Evolutionary conservation across 352 stramenopile species (phyloP).

Genomic region (Lagenidium sp.): DNA sequence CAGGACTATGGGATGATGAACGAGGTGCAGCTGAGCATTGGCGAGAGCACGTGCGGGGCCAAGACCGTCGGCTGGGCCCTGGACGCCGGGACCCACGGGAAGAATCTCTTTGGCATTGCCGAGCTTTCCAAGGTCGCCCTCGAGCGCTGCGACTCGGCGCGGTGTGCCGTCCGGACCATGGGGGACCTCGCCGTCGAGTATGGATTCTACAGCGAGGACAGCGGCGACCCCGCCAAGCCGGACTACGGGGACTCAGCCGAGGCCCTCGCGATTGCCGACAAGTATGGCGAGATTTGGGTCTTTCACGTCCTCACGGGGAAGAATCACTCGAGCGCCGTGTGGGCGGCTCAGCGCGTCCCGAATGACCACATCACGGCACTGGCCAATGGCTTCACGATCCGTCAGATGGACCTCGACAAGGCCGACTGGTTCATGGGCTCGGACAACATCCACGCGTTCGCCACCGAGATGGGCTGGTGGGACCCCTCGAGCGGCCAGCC

Average conservation of each 20-base stretch:
- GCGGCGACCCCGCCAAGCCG: slow-evolving; percentile 41
- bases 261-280: slow-evolving; percentile 81
- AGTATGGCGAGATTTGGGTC: slow-evolving; percentile 86
- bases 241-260: slow-evolving; percentile 74
- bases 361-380: slow-evolving; percentile 86
- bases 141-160: slow-evolving; percentile 78
- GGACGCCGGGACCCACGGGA: slow-evolving; percentile 39
- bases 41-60: slow-evolving; percentile 89
- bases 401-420: slow-evolving; percentile 72
- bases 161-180: slow-evolving; percentile 86
- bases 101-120: slow-evolving; percentile 87
- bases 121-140: slow-evolving; percentile 89
- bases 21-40: slow-evolving; percentile 91
- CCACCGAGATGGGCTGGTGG: slow-evolving; percentile 83
- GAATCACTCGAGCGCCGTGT: slow-evolving; percentile 83
- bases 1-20: slow-evolving; percentile 95
- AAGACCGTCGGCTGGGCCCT: slow-evolving; percentile 70
- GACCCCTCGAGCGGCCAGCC: slow-evolving; percentile 24
- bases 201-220: slow-evolving; percentile 93
- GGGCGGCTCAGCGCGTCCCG: slow-evolving; percentile 89
- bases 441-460: slow-evolving; percentile 77
- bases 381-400: slow-evolving; percentile 92
- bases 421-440: slow-evolving; percentile 85
- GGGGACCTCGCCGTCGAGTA: slow-evolving; percentile 86
- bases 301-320: slow-evolving; percentile 92